Evolutionary conservation across 2,329 filamentous ascomycete genomes (phyloP).

Genomic region (Colletotrichum chlorophyti): DNA sequence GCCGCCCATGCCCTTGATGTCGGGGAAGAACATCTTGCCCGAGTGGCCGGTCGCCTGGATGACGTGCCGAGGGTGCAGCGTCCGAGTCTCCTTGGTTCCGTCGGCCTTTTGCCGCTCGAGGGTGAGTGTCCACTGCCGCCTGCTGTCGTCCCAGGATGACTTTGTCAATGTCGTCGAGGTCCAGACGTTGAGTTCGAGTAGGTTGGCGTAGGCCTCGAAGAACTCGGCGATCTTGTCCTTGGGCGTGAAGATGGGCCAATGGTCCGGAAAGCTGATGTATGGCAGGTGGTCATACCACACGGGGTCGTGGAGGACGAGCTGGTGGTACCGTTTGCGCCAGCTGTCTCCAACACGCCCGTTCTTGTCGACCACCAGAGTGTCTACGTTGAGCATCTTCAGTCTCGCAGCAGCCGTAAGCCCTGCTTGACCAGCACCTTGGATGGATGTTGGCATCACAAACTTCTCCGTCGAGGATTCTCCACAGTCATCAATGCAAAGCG

Average conservation of each 20-base stretch:
- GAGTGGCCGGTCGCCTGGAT: constrained; percentile 74
- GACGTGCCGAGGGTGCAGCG: constrained; percentile 67
- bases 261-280: constrained; percentile 65
- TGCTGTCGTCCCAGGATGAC: constrained; percentile 53
- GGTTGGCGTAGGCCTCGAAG: constrained; percentile 66
- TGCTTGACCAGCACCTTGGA: constrained; percentile 52
- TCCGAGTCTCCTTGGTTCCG: constrained; percentile 56
- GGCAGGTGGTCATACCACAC: constrained; percentile 66
- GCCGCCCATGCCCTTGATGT: constrained; percentile 55
- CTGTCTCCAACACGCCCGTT: constrained; percentile 62
- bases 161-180: constrained; percentile 53
- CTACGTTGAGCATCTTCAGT: constrained; percentile 60
- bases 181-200: constrained; percentile 72
- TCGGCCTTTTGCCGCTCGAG: constrained; percentile 52
- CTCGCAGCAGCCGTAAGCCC: constrained; percentile 60
- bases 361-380: constrained; percentile 58
- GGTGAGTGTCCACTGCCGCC: constrained; percentile 62
- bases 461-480: constrained; percentile 3
- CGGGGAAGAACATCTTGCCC: constrained; percentile 66
- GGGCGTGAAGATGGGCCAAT: constrained; percentile 71
- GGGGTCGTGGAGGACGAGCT: constrained; percentile 67
- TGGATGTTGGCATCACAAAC: not conserved
- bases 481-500: not conserved
- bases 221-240: constrained; percentile 73
- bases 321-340: constrained; percentile 65